phyloP scores from a whole-genome alignment of 768 basidiomycete species.

The Hypsizygus marmoreus region DNA sequence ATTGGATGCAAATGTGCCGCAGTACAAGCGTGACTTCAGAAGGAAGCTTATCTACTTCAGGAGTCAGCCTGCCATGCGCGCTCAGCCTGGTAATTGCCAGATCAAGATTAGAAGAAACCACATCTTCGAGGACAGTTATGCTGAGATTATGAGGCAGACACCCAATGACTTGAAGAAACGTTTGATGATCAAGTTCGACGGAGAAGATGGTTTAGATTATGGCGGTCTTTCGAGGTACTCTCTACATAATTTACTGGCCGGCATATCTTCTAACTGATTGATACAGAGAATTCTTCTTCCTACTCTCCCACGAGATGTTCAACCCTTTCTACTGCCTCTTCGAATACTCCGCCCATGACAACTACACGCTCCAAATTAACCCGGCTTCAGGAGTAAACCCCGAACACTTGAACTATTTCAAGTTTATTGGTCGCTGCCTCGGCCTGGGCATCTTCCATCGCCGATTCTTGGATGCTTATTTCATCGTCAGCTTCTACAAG shows the following conservation, averaged over 20 bases:
- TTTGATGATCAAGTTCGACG: slow-evolving; percentile 99
- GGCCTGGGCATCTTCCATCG: slow-evolving; percentile 99
- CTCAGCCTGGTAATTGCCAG: slow-evolving; percentile 98
- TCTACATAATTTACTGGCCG: slow-evolving; percentile 1
- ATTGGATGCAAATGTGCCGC: slow-evolving; percentile 94
- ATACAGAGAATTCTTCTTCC: slow-evolving; percentile 97
- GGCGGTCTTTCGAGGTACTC: slow-evolving; percentile 91
- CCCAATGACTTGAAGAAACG: slow-evolving; percentile 98
- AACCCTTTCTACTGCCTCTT: slow-evolving; percentile 99
- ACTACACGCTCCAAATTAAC: slow-evolving; percentile 99
- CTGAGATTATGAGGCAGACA: slow-evolving; percentile 99
- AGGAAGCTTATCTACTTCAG: slow-evolving; percentile 99
- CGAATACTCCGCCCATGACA: slow-evolving; percentile 99
- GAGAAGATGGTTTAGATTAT: slow-evolving; percentile 98
- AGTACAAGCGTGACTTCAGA: slow-evolving; percentile 99
- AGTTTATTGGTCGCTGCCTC: slow-evolving; percentile 96
- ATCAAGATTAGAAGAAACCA: slow-evolving; percentile 98
- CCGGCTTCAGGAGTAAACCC: slow-evolving; percentile 98
- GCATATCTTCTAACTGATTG: slow-evolving; percentile 1
- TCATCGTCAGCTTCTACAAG: slow-evolving; percentile 99
- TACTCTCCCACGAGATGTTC: slow-evolving; percentile 99
- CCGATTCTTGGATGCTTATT: slow-evolving; percentile 98
- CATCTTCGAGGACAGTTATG: slow-evolving; percentile 99
- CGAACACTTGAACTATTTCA: slow-evolving; percentile 99
- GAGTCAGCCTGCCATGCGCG: slow-evolving; percentile 96